Evolutionary conservation across 306 rosid species (phyloP).

Genomic region (Urtica urens): DNA sequence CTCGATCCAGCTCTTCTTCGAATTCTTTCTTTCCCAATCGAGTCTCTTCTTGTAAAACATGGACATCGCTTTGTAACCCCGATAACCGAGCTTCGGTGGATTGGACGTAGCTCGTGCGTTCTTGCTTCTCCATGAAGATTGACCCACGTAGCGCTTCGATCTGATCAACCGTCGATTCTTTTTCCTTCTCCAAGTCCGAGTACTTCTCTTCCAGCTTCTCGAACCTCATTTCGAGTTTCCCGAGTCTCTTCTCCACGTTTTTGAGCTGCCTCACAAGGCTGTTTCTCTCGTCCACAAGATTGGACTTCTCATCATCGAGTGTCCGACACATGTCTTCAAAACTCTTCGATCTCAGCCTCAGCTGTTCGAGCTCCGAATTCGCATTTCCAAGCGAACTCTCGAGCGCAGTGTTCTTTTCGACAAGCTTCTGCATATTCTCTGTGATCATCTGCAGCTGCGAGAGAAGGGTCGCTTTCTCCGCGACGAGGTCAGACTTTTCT

Average conservation of each 20-base stretch:
- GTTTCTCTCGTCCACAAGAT: conserved; percentile 63
- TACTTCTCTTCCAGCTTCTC: conserved; percentile 60
- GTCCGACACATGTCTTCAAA: conserved; percentile 69
- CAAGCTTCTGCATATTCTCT: conserved; percentile 70
- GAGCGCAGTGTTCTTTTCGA: conserved; percentile 64
- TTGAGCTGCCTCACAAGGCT: conserved; percentile 49
- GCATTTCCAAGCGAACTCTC: conserved; percentile 71
- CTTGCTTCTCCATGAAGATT: conserved; percentile 49
- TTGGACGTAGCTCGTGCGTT: conserved; percentile 43
- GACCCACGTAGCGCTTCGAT: conserved; percentile 57
- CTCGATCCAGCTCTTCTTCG: conserved; percentile 76
- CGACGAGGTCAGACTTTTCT: conserved; percentile 59
- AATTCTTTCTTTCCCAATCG: conserved; percentile 62
- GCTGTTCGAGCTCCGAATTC: conserved; percentile 68
- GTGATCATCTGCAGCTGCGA: conserved; percentile 75
- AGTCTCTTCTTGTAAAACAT: conserved; percentile 49
- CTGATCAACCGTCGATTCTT: conserved; percentile 39
- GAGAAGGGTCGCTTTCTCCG: conserved; percentile 60
- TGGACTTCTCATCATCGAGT: conserved; percentile 57
- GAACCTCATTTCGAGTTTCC: conserved; percentile 62
- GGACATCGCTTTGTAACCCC: conserved; percentile 50
- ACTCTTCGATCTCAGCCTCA: conserved; percentile 65
- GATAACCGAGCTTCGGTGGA: conserved; percentile 50
- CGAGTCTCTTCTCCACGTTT: conserved; percentile 55
- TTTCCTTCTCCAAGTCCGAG: conserved; percentile 61